Base-by-base conservation (phyloP, 352 stramenopile species). In the Phytophthora megakarya region DNA sequence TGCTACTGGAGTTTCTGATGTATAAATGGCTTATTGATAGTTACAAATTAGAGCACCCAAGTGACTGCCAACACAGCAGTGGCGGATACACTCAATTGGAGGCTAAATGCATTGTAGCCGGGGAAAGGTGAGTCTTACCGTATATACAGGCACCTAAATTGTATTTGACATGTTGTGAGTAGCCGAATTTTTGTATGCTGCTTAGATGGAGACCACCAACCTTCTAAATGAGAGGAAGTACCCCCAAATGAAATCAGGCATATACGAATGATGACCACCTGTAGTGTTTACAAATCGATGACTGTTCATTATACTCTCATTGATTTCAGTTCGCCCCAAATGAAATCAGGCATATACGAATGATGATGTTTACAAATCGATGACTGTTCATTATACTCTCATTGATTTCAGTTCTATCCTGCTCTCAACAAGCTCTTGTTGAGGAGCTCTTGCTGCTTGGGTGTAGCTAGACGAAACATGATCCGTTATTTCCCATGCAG, bases 61-160 rank as follows among this genome's bases (percentile, higher is more conserved):
- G 21, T 15, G 8, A 19, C 11, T 21, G 28, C 43, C 53, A 65
- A 8, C 9, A 22, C 10, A 19, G 21, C 1, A 48, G 5, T 10
- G 30, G 60, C 3, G 18, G 10, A 25, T 21, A 13, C 13, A 57
- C 18, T 37, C 32, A 45, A 35, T 90, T 90, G 19, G 81, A 90
- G 53, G 67, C 73, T 9, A 84, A 76, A 16, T 83, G 73, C 25
- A 65, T 83, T 12, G 60, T 68, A 8, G 57, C 65, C 32, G 81
- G 79, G 55, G 66, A 87, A 32, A 86, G 75, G 81, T 90, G 26
- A 3, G 65, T 35, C 1, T 37, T 55, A 11, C 2, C 46, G 15
- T n/a, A 5, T 26, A 22, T 7, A 2, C 28, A 32, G 26, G 15
- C 44, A 40, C 47, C 25, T 7, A 30, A 19, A 19, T 6, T 15